Evolutionary conservation across 2,329 filamentous ascomycete genomes (phyloP).

Genomic region (Plenodomus biglobosus): DNA sequence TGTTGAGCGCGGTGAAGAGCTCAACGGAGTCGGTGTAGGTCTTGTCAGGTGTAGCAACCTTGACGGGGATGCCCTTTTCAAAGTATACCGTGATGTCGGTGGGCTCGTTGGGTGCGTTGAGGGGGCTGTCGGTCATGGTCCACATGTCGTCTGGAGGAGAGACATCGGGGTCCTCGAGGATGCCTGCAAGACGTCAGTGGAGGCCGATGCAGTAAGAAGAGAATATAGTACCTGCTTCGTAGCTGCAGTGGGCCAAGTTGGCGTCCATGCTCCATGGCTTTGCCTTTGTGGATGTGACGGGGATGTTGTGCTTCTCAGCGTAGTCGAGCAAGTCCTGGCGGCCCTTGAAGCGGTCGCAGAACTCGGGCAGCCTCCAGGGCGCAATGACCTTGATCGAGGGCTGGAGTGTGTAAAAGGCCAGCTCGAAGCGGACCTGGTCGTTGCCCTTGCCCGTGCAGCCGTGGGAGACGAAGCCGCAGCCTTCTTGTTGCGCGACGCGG

Average conservation of each 20-base stretch:
- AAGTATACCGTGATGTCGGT: constrained; percentile 72
- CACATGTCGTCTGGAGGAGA: constrained; percentile 78
- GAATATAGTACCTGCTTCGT: constrained; percentile 65
- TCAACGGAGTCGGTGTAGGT: constrained; percentile 68
- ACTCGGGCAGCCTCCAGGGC: constrained; percentile 71
- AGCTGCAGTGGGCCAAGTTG: constrained; percentile 75
- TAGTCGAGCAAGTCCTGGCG: constrained; percentile 73
- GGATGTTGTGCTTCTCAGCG: constrained; percentile 66
- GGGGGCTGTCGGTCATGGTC: constrained; percentile 70
- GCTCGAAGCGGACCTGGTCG: constrained; percentile 67
- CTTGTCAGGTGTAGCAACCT: constrained; percentile 61
- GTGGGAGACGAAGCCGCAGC: constrained; percentile 56
- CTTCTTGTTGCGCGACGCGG: constrained; percentile 63
- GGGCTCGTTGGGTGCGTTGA: constrained; percentile 69
- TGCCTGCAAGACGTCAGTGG: constrained; percentile 35
- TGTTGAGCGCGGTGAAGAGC: constrained; percentile 71
- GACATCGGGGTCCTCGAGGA: constrained; percentile 65
- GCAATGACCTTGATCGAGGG: constrained; percentile 71
- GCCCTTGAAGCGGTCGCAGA: constrained; percentile 71
- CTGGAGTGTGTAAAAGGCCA: constrained; percentile 63
- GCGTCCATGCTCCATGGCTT: constrained; percentile 60
- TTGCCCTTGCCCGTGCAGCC: constrained; percentile 55
- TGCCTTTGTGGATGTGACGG: constrained; percentile 71
- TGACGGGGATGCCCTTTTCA: constrained; percentile 72
- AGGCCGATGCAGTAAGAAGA: too few species aligned